phyloP scores from a whole-genome alignment of 2,329 filamentous ascomycete genomes.

The Colletotrichum tabaci region DNA sequence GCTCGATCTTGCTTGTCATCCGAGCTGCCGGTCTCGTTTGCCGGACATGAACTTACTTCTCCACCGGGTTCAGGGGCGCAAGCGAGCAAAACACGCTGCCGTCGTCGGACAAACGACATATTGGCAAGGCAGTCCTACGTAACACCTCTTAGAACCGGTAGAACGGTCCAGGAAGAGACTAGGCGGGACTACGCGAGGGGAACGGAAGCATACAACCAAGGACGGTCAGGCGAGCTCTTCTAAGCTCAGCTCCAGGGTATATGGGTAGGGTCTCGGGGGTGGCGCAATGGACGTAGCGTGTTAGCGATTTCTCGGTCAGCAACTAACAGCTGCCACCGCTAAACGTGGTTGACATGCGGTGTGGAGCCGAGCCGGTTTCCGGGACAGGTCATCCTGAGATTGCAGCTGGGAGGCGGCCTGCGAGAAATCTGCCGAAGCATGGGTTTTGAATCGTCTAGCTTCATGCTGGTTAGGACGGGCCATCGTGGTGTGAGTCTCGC shows the following conservation, averaged over 20 bases:
- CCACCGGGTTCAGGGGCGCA: constrained; percentile 28
- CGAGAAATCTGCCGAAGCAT: constrained; percentile 21
- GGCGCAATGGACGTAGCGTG: constrained; percentile 14
- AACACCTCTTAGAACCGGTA: not conserved
- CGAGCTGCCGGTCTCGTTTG: constrained; percentile 17
- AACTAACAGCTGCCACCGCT: constrained; percentile 6
- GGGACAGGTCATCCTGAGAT: constrained; percentile 23
- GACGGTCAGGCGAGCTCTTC: constrained; percentile 2
- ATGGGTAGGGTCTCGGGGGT: constrained; percentile 7
- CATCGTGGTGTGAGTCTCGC: constrained; percentile 2
- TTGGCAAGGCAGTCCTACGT: constrained; percentile 3
- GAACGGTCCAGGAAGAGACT: not conserved
- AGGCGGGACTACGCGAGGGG: not conserved
- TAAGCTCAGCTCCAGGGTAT: not conserved
- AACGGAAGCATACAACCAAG: not conserved
- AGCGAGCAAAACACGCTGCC: constrained; percentile 2
- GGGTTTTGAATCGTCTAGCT: constrained; percentile 29
- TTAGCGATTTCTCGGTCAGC: constrained; percentile 35
- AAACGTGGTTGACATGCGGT: constrained; percentile 19
- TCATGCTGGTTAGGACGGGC: constrained; percentile 13
- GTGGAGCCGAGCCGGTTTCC: constrained; percentile 8
- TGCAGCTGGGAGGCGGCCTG: constrained; percentile 12
- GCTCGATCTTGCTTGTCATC: not conserved
- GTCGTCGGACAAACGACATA: constrained; percentile 7
- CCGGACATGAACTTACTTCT: constrained; percentile 22